Percentiles rank a stretch among this genome's conserved stretches.
Conservation (phyloP, 768 basidiomycete genomes). For the Rhodosporidiobolus odoratus region DNA sequence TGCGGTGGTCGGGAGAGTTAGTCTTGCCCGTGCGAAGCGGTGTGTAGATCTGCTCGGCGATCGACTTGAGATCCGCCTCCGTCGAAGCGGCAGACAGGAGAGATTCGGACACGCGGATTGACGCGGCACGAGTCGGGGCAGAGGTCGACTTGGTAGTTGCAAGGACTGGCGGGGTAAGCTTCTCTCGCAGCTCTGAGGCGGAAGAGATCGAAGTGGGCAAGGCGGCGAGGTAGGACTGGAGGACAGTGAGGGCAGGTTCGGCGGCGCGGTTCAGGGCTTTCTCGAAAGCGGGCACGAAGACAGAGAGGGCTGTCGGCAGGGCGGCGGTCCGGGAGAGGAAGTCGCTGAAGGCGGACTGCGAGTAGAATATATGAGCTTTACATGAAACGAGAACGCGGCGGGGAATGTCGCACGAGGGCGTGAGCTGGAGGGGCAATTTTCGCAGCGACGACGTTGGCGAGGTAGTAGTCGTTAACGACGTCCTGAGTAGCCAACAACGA, state of each 20-base stretch:
- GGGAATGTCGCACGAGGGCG: conserved; percentile 48
- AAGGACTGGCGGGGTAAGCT: conserved; percentile 43
- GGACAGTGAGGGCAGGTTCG: conserved; percentile 61
- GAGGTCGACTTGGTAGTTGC: conserved; percentile 43
- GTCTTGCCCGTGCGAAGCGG: conserved; percentile 80
- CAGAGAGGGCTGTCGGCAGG: conserved; percentile 53
- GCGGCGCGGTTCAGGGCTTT: conserved; percentile 76
- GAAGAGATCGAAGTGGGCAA: conserved; percentile 59
- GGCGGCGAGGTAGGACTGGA: conserved; percentile 41
- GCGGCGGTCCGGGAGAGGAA: conserved; percentile 39
- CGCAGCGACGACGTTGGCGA: conserved; percentile 61
- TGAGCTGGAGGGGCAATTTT: conserved; percentile 61
- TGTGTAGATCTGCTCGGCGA: conserved; percentile 62
- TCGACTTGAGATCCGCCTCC: conserved; percentile 43
- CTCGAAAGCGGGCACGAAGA: conserved; percentile 67
- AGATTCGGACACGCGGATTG: conserved; percentile 42
- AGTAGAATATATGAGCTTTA: neutral
- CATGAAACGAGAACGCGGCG: neutral
- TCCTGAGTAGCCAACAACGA: too few relatives aligned
- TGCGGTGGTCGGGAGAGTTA: conserved; percentile 75
- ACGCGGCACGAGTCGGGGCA: conserved; percentile 44
- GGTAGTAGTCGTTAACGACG: conserved; percentile 58
- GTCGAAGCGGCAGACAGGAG: conserved; percentile 34
- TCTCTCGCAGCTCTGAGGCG: conserved; percentile 50
- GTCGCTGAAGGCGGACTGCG: conserved; percentile 39